Evolutionary conservation across 1,139 yeast genomes (phyloP).

Genomic region (Yamadazyma epiphylla): DNA sequence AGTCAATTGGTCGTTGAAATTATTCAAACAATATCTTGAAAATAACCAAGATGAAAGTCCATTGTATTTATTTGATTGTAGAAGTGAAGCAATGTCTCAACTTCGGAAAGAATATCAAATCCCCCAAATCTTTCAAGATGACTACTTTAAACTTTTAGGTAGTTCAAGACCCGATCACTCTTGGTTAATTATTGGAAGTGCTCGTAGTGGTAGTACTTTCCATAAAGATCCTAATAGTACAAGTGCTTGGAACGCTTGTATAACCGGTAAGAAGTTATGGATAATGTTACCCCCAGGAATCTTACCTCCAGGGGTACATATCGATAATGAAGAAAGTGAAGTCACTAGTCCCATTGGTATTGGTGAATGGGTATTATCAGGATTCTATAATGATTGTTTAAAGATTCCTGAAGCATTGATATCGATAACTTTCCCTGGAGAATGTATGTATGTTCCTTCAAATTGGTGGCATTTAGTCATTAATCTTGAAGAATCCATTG

Average conservation of each 20-base stretch:
- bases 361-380: conserved; percentile 86
- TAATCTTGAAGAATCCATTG: conserved; percentile 73
- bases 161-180: conserved; percentile 80
- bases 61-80: conserved; percentile 79
- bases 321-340: conserved; percentile 75
- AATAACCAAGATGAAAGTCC: conserved; percentile 77
- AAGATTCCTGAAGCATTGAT: conserved; percentile 52
- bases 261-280: conserved; percentile 81
- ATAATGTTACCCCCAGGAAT: conserved; percentile 76
- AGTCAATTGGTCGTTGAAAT: conserved; percentile 69
- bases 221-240: conserved; percentile 93
- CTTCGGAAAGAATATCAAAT: conserved; percentile 48
- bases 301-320: conserved; percentile 83
- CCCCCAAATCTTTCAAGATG: conserved; percentile 53
- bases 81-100: conserved; percentile 57
- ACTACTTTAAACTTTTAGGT: conserved; percentile 44
- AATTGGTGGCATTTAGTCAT: conserved; percentile 98
- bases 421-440: conserved; percentile 77
- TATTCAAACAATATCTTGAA: conserved; percentile 59
- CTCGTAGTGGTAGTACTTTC: conserved; percentile 79
- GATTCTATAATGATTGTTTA: conserved; percentile 64
- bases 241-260: conserved; percentile 83
- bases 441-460: conserved; percentile 83
- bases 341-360: conserved; percentile 89
- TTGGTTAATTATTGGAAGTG: conserved; percentile 85